Evolutionary conservation across 2,329 filamentous ascomycete genomes (phyloP), one percentile per base, ranked within the genome.

Genomic region (Colletotrichum lindemuthianum): DNA sequence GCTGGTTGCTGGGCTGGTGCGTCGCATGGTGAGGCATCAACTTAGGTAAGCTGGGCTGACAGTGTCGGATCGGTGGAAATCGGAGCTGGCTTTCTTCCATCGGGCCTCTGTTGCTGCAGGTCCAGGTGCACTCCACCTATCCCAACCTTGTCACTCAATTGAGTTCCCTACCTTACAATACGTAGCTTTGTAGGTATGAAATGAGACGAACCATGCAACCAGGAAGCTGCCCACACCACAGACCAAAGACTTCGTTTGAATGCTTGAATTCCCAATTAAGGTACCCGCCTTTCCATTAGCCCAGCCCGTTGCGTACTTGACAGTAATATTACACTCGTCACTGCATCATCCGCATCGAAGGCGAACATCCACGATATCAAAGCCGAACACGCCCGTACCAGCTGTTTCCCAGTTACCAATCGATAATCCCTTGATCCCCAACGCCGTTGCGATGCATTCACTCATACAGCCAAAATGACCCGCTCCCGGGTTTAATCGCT

Each of bases 401-500:
- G 48, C 52, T 53, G 48, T 67, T 56, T 41, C 57, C 24, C 24
- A 13, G 61, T 54, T 61, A 54, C 65, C 51, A 49, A 45, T 43
- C 43, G 41, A 55, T 45, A 33, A 55, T 40, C 45, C 40, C 65
- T 39, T 55, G 65, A 64, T 51, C 63, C 65, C 61, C 53, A 66
- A 67, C 65, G 65, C 65, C 65, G 54, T 55, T 49, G 59, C 44
- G 63, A 67, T 59, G 58, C 59, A 63, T 59, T 53, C 50, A 55
- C 15, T 63, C 39, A 47, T 40, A 43, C n/a, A 34, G 24, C 32
- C 16, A 44, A 47, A 43, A 9, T 8, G 24, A 16, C 43, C 16
- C 24, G 43, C 12, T 16, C 15, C 15, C n/a, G 15, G 13, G 16
- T 45, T 16, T 45, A 97, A 76, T 98, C 96, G 74, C 93, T 97